Conservation (phyloP, 306 rosid genomes). For the Dryas alaskensis region DNA sequence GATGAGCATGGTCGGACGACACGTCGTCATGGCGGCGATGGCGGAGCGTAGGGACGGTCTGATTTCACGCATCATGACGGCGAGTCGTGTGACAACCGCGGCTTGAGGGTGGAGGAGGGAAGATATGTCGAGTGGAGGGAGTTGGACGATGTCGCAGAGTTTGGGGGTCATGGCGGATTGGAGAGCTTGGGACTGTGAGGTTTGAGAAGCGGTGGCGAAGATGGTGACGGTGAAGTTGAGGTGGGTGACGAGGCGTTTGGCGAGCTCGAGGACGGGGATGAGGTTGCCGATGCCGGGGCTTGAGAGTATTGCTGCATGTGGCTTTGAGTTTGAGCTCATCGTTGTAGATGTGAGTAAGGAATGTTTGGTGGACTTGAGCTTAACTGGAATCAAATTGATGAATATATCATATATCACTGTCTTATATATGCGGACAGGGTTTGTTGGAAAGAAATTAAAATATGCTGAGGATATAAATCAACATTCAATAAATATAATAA, state of each 20-base stretch:
- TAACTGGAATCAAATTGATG: too few species aligned
- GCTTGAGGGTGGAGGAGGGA: constrained; percentile 13
- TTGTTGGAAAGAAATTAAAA: too few species aligned
- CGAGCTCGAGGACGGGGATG: constrained; percentile 48
- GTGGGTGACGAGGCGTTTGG: constrained; percentile 28
- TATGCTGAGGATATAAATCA: too few species aligned
- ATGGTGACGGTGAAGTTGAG: constrained; percentile 37
- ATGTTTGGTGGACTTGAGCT: too few species aligned
- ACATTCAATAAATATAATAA: too few species aligned
- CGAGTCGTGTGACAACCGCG: neutral
- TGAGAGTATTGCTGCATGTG: constrained; percentile 39
- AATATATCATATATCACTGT: too few species aligned
- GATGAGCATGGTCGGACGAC: constrained; percentile 38
- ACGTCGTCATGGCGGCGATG: neutral
- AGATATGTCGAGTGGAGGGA: constrained; percentile 29
- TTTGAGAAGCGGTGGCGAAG: constrained; percentile 32
- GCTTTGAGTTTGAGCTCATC: constrained; percentile 9
- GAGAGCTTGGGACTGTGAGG: constrained; percentile 30
- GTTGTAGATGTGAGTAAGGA: neutral
- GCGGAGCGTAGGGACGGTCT: constrained; percentile 7
- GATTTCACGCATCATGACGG: constrained; percentile 33
- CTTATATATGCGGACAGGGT: too few species aligned
- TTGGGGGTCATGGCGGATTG: constrained; percentile 14
- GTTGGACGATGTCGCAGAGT: constrained; percentile 30
- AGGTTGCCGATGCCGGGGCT: constrained; percentile 62